Base-by-base conservation (phyloP, 177 flowering plant genomes). In the Vitis hybrid region DNA sequence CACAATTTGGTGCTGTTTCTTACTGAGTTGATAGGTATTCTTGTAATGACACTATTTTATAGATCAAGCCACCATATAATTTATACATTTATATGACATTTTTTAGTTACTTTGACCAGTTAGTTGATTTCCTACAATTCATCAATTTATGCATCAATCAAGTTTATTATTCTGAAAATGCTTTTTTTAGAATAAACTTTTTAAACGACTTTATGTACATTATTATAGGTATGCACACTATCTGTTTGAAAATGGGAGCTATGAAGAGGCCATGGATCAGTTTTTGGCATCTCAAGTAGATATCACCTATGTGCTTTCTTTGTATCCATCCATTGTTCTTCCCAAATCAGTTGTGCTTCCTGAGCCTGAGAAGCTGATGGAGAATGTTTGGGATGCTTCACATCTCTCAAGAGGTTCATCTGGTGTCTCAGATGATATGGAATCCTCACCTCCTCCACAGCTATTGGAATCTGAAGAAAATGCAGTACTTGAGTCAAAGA, bases 181-280 rank as follows among this genome's bases (percentile, higher is more conserved):
- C 48, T 0, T 1, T 19, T 56, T 66, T 40, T 2, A 34, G 40
- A 55, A 12, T 72, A 32, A 18, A 65, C 51, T 61, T 45, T 65
- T 26, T 63, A 34, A 2, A 65, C 51, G 19, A 68, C 48, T 21
- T 54, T 65, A 18, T 71, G 48, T 57, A 11, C 32, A 18, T 23
- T 80, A 59, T 56, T 72, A n/a, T 89, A 96, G 99, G 80, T 96
- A 89, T 83, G 99, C 95, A 60, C 98, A 92, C 75, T 77, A 86
- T 81, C 84, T 96, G 40, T 94, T 91, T 79, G 97, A 96, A 48
- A 96, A 82, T 82, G 94, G 90, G 64, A 85, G 83, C 92, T 92
- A 94, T 73, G 99, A 96, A 84, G 97, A 94, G 69, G 98, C 99
- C 63, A 94, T 94, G 98, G 99, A 96, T 66, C 97, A 96, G 60